Conservation (phyloP, 2,329 filamentous ascomycete species). For the Clarireedia paspali region DNA sequence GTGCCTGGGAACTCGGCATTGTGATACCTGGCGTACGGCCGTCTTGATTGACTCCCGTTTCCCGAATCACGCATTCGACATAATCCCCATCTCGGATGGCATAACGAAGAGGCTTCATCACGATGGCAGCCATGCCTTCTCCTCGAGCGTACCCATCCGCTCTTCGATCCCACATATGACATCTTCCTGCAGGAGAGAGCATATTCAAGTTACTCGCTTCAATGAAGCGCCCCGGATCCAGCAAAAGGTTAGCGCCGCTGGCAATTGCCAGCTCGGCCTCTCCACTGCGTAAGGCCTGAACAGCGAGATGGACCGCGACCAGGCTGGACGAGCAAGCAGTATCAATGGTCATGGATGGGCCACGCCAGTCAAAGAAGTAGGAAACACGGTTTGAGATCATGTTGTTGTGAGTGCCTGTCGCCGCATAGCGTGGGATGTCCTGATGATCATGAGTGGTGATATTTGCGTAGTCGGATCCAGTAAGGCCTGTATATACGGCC, state of each 20-base stretch:
- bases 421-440: no score
- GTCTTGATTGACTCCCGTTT: conserved; percentile 41
- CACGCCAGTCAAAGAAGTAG: conserved; percentile 31
- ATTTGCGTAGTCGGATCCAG: no score
- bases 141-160: conserved; percentile 17
- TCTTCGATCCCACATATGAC: conserved; percentile 34
- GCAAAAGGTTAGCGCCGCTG: conserved; percentile 17
- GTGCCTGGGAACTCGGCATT: conserved; percentile 40
- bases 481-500: no score
- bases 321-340: conserved; percentile 51
- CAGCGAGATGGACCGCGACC: conserved; percentile 45
- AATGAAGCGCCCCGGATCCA: conserved; percentile 23
- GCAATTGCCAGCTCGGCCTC: conserved; percentile 26
- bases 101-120: conserved; percentile 50
- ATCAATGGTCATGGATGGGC: conserved; percentile 46
- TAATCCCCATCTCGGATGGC: conserved; percentile 52
- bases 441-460: no score
- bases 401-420: no score
- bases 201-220: conserved; percentile 35
- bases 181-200: conserved; percentile 19
- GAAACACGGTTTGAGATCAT: no score
- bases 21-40: conserved; percentile 43
- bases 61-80: conserved; percentile 46
- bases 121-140: conserved; percentile 50
- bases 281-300: conserved; percentile 38